Base-by-base conservation (phyloP, 768 basidiomycete genomes). In the Mycena maculata region DNA sequence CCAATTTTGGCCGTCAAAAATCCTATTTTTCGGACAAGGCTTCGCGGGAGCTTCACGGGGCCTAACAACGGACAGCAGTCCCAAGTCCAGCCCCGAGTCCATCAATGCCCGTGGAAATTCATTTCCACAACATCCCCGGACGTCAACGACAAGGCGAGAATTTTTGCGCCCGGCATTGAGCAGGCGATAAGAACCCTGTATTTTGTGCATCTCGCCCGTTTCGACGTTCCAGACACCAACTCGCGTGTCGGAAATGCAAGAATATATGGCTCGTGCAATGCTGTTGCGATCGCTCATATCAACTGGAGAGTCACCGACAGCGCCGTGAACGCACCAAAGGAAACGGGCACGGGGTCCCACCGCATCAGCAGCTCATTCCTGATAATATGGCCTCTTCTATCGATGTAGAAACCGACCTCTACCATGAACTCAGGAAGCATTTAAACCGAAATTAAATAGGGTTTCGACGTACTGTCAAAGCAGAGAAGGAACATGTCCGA, bases 381-480 rank as follows among this genome's bases (percentile, higher is more conserved):
- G n/a, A 91, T 87, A 62, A 90, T 80, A 85, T 87, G 90, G 2
- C 92, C 92, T 54, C 85, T 89, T 77, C 89, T 88, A 78, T 93
- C 90, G 71, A 93, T 89, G 74, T 91, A 92, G 77, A 93, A 92
- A 0, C 91, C 92, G 70, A 92, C 92, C 75, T 93, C 92, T 92
- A n/a, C 4, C 4, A 48, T 4, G 7, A 3, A 18, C 2, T 28
- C 25, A 22, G 25, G n/a, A n/a, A n/a, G n/a, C n/a, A n/a, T n/a
- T n/a, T n/a, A n/a, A n/a, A n/a, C n/a, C n/a, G n/a, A n/a, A n/a
- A 28, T 27, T 13, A 13, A 16, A 15, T 18, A 25, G 15, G 13
- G 16, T 68, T 86, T 74, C 61, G n/a, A n/a, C n/a, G n/a, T n/a
- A 92, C 92, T 89, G 71, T 92, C 90, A 76, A 93, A 94, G 75